phyloP scores from a whole-genome alignment of 1,284 basidiomycete genomes.

The Ustilago shanxiensis region DNA sequence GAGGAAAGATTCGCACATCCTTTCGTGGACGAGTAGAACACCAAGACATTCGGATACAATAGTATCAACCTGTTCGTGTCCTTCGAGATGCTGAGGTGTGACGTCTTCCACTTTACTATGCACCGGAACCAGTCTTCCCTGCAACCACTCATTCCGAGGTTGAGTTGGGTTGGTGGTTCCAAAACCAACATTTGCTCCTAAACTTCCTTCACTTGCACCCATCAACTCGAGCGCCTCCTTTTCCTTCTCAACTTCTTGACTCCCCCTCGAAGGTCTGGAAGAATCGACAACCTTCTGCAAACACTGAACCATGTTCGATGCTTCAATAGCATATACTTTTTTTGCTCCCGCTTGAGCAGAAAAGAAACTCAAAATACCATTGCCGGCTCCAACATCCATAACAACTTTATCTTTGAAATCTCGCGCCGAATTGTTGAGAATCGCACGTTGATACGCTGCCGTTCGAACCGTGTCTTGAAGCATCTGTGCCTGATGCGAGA shows the following conservation, averaged over 20 bases:
- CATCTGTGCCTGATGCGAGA: constrained; percentile 68
- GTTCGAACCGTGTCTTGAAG: constrained; percentile 66
- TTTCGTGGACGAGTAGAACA: constrained; percentile 73
- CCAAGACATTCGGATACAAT: constrained; percentile 74
- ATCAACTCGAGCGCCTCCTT: constrained; percentile 42
- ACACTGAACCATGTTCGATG: constrained; percentile 73
- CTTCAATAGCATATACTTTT: constrained; percentile 73
- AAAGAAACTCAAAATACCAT: constrained; percentile 73
- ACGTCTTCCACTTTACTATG: constrained; percentile 65
- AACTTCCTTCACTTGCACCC: constrained; percentile 21
- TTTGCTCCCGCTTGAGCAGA: constrained; percentile 72
- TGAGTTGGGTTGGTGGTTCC: constrained; percentile 27
- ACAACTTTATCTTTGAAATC: constrained; percentile 58
- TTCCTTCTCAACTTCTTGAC: constrained; percentile 52
- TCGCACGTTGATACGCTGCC: constrained; percentile 63
- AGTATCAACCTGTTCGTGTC: constrained; percentile 71
- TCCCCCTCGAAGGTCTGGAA: constrained; percentile 36
- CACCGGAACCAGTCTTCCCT: constrained; percentile 51
- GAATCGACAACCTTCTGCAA: constrained; percentile 70
- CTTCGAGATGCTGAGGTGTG: constrained; percentile 42
- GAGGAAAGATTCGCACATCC: constrained; percentile 74
- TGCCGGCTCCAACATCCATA: constrained; percentile 73
- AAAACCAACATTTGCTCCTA: constrained; percentile 9
- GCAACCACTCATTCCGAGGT: constrained; percentile 57
- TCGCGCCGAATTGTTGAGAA: constrained; percentile 47